Base-by-base conservation (phyloP, 1,284 basidiomycete genomes). In the Nidula niveotomentosa region DNA sequence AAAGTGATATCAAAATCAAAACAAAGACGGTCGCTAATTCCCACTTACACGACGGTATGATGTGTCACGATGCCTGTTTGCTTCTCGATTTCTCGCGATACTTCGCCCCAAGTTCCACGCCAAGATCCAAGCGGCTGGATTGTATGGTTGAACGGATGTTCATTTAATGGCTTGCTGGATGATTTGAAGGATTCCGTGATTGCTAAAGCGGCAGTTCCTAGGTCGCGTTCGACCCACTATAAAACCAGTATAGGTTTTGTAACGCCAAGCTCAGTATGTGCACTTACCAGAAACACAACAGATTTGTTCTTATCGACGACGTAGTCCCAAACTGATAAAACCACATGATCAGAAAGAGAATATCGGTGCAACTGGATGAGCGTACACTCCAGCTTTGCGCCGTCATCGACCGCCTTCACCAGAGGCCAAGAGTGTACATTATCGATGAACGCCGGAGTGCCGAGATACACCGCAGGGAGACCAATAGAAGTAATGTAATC, bases 111-210 rank as follows among this genome's bases (percentile, higher is more conserved):
- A 41, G 54, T 60, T 23, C 59, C 59, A 12, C 59, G 52, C 59
- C 57, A 60, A 7, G 59, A 60, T 39, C 44, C 59, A 30, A 58
- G 18, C n/a, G 56, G 54, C 44, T 60, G 59, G 10, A 58, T 54
- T 23, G 56, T 58, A 36, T 60, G 58, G n/a, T 60, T 58, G 43
- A 52, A 33, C 1, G 56, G 52, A 37, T 60, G 56, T 10, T 53
- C n/a, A 2, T 33, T 52, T 6, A 52, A 17, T 9, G 56, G 56
- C 15, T 49, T 48, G 10, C 36, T 45, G 6, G 54, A 53, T 6
- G 39, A 43, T 3, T 48, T 52, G 46, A 58, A 60, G 5, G 56
- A 58, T 37, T 58, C 56, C 15, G 51, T 46, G 36, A 58, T 51
- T 4, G 54, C 45, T 9, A 60, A 48, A 5, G 23, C 43, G n/a